A percentile compares a stretch with the other conserved stretches of the same genome.
Conservation (phyloP, 495 filamentous ascomycete species). For the Aspergillus leporis region DNA sequence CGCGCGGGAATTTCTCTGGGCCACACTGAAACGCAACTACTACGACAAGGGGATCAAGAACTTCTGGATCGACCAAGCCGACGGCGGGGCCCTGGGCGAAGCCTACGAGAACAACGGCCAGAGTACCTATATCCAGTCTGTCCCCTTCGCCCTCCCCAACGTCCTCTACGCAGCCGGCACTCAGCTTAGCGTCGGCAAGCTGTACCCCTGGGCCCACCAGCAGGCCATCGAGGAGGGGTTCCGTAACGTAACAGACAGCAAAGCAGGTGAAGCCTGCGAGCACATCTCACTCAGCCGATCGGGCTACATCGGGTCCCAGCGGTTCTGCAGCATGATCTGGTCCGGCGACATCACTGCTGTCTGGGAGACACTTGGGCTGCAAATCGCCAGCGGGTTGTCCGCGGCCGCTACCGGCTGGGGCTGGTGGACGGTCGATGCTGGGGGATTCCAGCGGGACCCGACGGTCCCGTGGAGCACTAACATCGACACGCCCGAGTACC, state of each 20-base stretch:
- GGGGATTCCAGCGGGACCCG: slow-evolving; percentile 33
- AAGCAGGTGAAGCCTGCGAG: slow-evolving; percentile 22
- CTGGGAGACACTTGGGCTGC: slow-evolving; percentile 31
- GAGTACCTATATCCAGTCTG: slow-evolving; percentile 27
- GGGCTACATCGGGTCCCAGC: slow-evolving; percentile 33
- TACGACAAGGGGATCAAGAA: slow-evolving; percentile 53
- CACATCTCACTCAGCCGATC: slow-evolving; percentile 31
- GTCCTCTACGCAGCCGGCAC: slow-evolving; percentile 29
- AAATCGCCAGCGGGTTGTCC: slow-evolving; percentile 29
- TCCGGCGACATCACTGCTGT: slow-evolving; percentile 31
- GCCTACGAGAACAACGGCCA: slow-evolving; percentile 35
- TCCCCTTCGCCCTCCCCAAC: slow-evolving; percentile 29
- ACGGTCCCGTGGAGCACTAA: slow-evolving; percentile 29
- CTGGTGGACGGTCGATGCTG: slow-evolving; percentile 37
- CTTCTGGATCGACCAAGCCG: slow-evolving; percentile 47
- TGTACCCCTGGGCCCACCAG: slow-evolving; percentile 35
- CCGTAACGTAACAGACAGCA: slow-evolving; percentile 25
- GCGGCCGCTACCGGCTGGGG: slow-evolving; percentile 31
- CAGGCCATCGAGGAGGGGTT: slow-evolving; percentile 32
- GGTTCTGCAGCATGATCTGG: slow-evolving; percentile 37
- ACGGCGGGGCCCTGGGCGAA: slow-evolving; percentile 32
- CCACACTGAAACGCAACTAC: slow-evolving; percentile 53
- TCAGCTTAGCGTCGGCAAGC: slow-evolving; percentile 28
- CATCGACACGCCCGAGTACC: slow-evolving; percentile 29
- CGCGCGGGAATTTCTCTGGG: slow-evolving; percentile 52